phyloP scores from a whole-genome alignment of 2,329 filamentous ascomycete species.

The Periconia digitata region DNA sequence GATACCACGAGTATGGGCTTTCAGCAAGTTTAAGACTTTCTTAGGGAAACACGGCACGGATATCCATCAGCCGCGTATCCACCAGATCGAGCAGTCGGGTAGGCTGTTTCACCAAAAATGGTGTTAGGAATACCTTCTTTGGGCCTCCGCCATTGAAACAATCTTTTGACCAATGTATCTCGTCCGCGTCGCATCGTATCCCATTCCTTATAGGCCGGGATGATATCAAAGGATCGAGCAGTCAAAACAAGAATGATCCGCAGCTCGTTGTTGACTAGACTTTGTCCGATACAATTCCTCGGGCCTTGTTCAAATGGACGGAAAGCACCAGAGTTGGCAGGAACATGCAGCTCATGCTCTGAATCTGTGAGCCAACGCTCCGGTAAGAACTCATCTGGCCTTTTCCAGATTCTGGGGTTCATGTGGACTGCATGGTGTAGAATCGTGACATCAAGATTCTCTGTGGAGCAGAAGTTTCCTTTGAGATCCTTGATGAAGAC shows the following conservation, averaged over 20 bases:
- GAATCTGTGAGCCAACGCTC: constrained; percentile 22
- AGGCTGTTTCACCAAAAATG: background rate
- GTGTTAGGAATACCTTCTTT: background rate
- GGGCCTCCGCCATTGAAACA: too few relatives aligned
- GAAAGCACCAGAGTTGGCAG: constrained; percentile 24
- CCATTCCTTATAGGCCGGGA: constrained; percentile 2
- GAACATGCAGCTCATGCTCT: constrained; percentile 13
- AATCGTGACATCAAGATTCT: constrained; percentile 15
- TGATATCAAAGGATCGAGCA: background rate
- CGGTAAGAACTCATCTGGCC: constrained; percentile 22
- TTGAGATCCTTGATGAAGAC: constrained; percentile 21
- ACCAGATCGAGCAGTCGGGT: background rate
- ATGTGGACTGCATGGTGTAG: constrained; percentile 17
- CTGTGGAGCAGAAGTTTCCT: constrained; percentile 19
- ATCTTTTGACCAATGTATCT: background rate
- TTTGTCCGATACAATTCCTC: constrained; percentile 24
- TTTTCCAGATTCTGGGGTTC: constrained; percentile 19
- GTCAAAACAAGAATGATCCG: constrained; percentile 6
- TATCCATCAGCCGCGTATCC: constrained; percentile 1
- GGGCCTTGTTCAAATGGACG: constrained; percentile 45
- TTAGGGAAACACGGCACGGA: constrained; percentile 2
- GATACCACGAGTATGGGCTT: too few relatives aligned
- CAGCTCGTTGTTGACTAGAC: constrained; percentile 18
- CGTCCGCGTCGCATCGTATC: background rate
- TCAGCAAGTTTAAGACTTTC: too few relatives aligned